Evolutionary conservation across 768 basidiomycete species (phyloP), one percentile per base, ranked within the genome.

Genomic region (Kwoniella heveanensis): DNA sequence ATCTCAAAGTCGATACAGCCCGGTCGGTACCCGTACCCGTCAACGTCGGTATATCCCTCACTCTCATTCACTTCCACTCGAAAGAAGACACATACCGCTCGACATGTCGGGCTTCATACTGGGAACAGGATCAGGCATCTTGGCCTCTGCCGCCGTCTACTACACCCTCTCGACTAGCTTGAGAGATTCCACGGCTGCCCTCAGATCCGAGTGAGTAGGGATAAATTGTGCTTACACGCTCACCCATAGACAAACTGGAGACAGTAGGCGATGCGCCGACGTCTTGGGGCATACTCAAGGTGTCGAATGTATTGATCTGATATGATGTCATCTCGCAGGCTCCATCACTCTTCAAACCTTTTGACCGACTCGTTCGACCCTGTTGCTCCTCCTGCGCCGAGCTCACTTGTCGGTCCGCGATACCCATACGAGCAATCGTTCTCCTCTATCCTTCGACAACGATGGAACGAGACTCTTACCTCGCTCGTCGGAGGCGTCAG

Each of bases 21-120:
- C n/a, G n/a, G n/a, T n/a, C n/a, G n/a, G n/a, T n/a, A n/a, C n/a
- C n/a, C n/a, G n/a, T n/a, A n/a, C n/a, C n/a, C n/a, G n/a, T n/a
- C 32, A 32, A 13, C 32, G 13, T 32, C 32, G 32, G 13, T 32
- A 5, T 6, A 32, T 32, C 32, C 5, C 32, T 32, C 32, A 13
- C 32, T 32, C 7, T 13, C 32, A 6, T 32, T 29, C 26, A 30
- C 25, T 30, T 30, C 52, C 37, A 22, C 22, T 36, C 37, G 29
- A 2, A 13, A 47, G 27, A 47, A 22, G n/a, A 5, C 8, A 54
- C 2, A 37, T 29, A 27, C n/a, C 39, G 2, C 3, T 17, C 55
- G 29, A 25, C 21, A 76, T 76, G 74, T 64, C 70, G 12, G 72
- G 74, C 49, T 73, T 70, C 65, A 46, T 73, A 24, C 53, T 76